Evolutionary conservation across 805 yeast species (phyloP), one percentile per base, ranked within the genome.

Genomic region (Ogataea allantospora): DNA sequence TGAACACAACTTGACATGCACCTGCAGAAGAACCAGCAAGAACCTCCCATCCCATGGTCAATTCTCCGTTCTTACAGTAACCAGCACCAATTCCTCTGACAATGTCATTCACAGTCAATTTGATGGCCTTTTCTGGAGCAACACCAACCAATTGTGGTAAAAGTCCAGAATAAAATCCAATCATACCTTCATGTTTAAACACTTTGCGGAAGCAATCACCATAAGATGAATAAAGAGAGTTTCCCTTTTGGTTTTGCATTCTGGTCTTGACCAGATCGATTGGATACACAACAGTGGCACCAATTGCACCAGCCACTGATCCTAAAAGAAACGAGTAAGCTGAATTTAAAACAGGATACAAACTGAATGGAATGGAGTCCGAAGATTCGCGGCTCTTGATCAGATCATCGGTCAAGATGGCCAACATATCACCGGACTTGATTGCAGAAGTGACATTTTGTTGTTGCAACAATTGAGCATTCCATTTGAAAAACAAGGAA

Each of bases 61-160:
- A 67, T 21, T 68, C 58, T 38, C 79, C 80, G 10, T 71, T 66
- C 16, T 66, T 54, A 30, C 72, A 66, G 66, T 71, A 62, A 14
- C 60, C 58, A 24, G 86, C 73, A 46, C 91, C 80, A 38, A 77
- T 70, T 19, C 80, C 80, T 54, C 98, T 77, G 41, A 88, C 80
- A 40, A 85, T 67, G 60, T 91, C 99, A 64, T 91, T 91, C 26
- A 91, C 95, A 0, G 98, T 89, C 49, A 91, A 76, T 66, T 91
- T 91, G 55, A 91, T 91, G 29, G 98, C 98, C 69, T 91, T 91
- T 62, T 91, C 99, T 2, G 99, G 99, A 0, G 98, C 98, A 35
- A 91, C 98, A 50, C 99, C 99, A 33, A 93, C 78, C 54, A 91
- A 70, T 65, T 93, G 98, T 12, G 98, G 97, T 7, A 87, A 85